Evolutionary conservation across 1,284 basidiomycete genomes (phyloP), one percentile per base, ranked within the genome.

Genomic region (Puccinia hordei): DNA sequence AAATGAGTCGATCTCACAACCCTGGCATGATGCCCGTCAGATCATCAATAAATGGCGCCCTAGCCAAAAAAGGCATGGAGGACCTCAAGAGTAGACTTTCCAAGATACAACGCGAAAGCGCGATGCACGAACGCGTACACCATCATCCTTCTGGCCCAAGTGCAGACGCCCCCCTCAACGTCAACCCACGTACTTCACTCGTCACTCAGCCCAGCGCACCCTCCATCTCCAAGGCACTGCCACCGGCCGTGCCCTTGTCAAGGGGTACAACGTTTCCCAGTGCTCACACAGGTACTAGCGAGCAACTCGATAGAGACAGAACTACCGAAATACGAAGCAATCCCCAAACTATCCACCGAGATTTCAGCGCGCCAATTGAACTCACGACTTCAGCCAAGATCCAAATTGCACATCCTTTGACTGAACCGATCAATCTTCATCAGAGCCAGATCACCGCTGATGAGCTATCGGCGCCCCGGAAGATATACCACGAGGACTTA

Each of bases 51-150:
- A 46, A 59, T 44, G 61, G 68, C 38, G 71, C 30, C 24, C 63
- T 57, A 24, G 71, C 53, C 10, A 73, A 44, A 30, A 73, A 73
- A 51, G 71, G 71, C 22, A 63, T 80, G 71, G 71, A 80, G 17
- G 71, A 80, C 51, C 33, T 80, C 44, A 80, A 80, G 53, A 73
- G 72, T 22, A 44, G 71, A 41, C 46, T 80, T 57, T 73, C 69
- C 17, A 63, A 73, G 49, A 73, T 80, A 46, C 69, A 80, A 38
- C 69, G 71, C 53, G 71, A 80, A 30, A 73, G 78, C 35, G 78
- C 78, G 22, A 80, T 73, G 69, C 78, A 80, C 57, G 71, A 73
- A 51, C 78, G 78, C 41, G 69, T 61, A 10, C 71, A 73, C 38
- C 77, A 72, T 72, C 46, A 76, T 38, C 41, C 49, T 22, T 53